Base-by-base conservation (phyloP, 2,329 filamentous ascomycete genomes). In the Zopfia rhizophila region DNA sequence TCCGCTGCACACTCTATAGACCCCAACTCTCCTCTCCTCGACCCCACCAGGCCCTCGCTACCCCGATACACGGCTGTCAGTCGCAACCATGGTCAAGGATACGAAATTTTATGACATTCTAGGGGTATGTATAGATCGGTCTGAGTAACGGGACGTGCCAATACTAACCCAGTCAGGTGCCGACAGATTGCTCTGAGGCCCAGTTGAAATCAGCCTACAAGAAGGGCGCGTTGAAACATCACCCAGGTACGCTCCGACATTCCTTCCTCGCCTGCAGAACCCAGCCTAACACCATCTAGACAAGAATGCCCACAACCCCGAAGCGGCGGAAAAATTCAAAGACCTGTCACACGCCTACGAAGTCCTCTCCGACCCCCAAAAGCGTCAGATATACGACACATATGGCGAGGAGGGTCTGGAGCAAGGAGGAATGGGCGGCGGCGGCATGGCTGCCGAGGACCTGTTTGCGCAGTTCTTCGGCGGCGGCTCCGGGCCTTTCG, bases 391-490 rank as follows among this genome's bases (percentile, higher is more conserved):
- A 53, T 99, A 99, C 75, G 94, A 99, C 69, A 91, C 97, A 75
- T 96, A 95, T 87, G 94, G 94, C 60, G 92, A 99, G 78, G 91
- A 95, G 65, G 94, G 94, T 54, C 84, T 99, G 38, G 93, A 97
- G 71, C 77, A 82, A 72, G 92, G 92, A 60, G 92, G 90, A 65
- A 89, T 81, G 42, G 89, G 84, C 49, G 87, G 82, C 51, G 86
- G 81, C 48, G 91, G 91, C 69, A 97, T 97, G 91, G 91, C 90
- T 60, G 93, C 93, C 16, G 94, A 97, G 75, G 93, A 97, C 61
- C 82, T 97, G 54, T 97, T 97, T 70, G 90, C 92, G 31, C 91
- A 97, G 77, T 97, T 97, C 86, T 97, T 97, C 69, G 91, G 91
- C 58, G 85, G 80, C 55, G 85, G 86, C 43, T 84, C 85, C 53